These are phyloP conservation scores for Aspergillus transmontanensis DNA, from an alignment of 2,329 filamentous ascomycete species.

Conservation along the genomic window DNA sequence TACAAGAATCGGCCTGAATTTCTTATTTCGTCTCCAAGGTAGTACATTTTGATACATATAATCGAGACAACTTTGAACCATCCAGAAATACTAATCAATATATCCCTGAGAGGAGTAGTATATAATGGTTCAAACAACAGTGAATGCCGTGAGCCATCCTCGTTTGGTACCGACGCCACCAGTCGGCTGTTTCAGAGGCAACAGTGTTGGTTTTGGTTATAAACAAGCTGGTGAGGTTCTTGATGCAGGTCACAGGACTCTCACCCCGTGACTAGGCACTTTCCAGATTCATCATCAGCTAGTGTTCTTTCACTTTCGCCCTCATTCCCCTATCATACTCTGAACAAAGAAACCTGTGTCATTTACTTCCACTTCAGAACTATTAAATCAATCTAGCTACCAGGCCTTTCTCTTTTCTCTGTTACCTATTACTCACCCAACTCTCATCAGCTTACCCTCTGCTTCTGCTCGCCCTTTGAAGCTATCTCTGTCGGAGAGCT, in stretches of 20 bases:
- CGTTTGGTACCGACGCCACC: background rate
- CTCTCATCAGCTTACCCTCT: background rate
- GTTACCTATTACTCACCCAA: background rate
- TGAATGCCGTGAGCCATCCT: background rate
- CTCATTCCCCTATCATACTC: background rate
- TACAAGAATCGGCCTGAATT: background rate
- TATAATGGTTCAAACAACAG: background rate
- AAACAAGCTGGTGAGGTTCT: background rate
- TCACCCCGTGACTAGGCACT: background rate
- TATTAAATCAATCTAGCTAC: background rate
- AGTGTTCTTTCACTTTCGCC: background rate
- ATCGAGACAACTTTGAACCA: too few relatives aligned
- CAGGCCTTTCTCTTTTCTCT: background rate
- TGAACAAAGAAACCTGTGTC: background rate
- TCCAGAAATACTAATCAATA: too few relatives aligned
- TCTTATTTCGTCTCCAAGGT: too few relatives aligned
- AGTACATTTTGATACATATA: too few relatives aligned
- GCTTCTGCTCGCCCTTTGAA: background rate
- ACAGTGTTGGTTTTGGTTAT: background rate
- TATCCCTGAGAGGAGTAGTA: too few relatives aligned
- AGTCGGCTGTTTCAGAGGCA: background rate
- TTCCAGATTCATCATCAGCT: background rate
- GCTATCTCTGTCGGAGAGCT: background rate
- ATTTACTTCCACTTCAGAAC: background rate
- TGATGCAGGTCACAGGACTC: background rate